Evolutionary conservation across 169 alveolate genomes (phyloP).

Genomic region (Plasmodium knowlesi): DNA sequence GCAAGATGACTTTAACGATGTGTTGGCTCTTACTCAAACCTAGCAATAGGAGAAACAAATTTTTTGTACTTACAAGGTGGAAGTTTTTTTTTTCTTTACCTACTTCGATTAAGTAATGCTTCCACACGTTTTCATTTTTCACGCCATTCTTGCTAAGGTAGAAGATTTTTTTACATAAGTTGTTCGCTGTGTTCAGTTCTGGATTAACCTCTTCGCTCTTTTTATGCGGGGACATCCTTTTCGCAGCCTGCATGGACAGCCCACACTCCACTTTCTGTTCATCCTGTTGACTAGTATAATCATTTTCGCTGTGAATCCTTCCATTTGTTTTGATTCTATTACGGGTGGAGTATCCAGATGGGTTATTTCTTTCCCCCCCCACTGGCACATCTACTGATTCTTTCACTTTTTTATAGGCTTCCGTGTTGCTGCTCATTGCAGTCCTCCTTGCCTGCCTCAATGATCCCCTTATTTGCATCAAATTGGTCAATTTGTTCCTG

Average conservation of each 20-base stretch:
- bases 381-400: not conserved
- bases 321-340: not conserved
- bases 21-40: conserved; percentile 39
- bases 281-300: not conserved
- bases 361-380: not conserved
- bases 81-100: conserved; percentile 17
- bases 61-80: conserved; percentile 7
- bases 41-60: conserved; percentile 25
- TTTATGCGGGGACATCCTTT: not conserved
- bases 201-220: not conserved
- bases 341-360: not conserved
- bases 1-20: not conserved
- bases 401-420: not conserved
- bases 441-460: not conserved
- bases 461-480: not conserved
- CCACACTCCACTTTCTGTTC: not conserved
- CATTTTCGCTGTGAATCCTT: not conserved
- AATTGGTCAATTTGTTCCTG: not conserved
- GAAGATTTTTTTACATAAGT: conserved; percentile 46
- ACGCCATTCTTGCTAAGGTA: conserved; percentile 25
- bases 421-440: not conserved
- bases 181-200: not conserved
- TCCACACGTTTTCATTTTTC: conserved; percentile 51
- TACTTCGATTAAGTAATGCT: conserved; percentile 12
- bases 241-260: not conserved